Evolutionary conservation across 768 basidiomycete genomes (phyloP).

Genomic region (Leccinum subtestaceum): DNA sequence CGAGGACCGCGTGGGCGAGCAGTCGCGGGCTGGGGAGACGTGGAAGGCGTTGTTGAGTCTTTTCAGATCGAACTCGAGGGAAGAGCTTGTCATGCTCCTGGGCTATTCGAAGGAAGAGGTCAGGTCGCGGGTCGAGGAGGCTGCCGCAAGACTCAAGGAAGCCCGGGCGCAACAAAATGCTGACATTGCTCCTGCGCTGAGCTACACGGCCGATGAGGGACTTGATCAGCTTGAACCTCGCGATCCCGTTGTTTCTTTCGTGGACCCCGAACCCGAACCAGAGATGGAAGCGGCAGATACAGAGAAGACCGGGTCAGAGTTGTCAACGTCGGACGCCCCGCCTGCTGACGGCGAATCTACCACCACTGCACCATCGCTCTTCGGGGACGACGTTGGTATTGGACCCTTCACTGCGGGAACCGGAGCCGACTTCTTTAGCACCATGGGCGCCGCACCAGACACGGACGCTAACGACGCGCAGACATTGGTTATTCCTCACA

Average conservation of each 20-base stretch:
- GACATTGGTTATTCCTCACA: slow-evolving; percentile 69
- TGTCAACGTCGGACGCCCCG: slow-evolving; percentile 66
- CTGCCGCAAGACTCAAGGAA: slow-evolving; percentile 70
- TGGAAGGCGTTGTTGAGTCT: slow-evolving; percentile 90
- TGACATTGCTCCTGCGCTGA: slow-evolving; percentile 28
- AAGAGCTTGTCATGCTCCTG: slow-evolving; percentile 85
- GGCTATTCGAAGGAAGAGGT: slow-evolving; percentile 92
- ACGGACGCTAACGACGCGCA: slow-evolving; percentile 33
- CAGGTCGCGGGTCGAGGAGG: slow-evolving; percentile 72
- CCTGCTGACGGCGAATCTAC: slow-evolving; percentile 73
- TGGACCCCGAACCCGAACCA: slow-evolving; percentile 51
- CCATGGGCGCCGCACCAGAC: slow-evolving; percentile 55
- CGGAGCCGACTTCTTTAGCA: slow-evolving; percentile 87
- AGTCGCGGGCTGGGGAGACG: slow-evolving; percentile 44
- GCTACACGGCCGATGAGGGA: slow-evolving; percentile 38
- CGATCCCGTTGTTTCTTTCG: slow-evolving; percentile 82
- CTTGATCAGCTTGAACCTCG: slow-evolving; percentile 48
- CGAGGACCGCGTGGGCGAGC: slow-evolving; percentile 43
- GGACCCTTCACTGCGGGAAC: slow-evolving; percentile 53
- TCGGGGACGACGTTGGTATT: slow-evolving; percentile 69
- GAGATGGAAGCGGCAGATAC: slow-evolving; percentile 28
- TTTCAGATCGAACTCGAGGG: slow-evolving; percentile 85
- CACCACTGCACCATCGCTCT: slow-evolving; percentile 84
- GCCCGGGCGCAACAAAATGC: slow-evolving; percentile 26
- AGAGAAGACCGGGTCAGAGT: slow-evolving; percentile 56